Percentiles rank a stretch among this genome's conserved stretches.
Conservation (phyloP, 2,329 filamentous ascomycete genomes). For the Penicillium sp. region DNA sequence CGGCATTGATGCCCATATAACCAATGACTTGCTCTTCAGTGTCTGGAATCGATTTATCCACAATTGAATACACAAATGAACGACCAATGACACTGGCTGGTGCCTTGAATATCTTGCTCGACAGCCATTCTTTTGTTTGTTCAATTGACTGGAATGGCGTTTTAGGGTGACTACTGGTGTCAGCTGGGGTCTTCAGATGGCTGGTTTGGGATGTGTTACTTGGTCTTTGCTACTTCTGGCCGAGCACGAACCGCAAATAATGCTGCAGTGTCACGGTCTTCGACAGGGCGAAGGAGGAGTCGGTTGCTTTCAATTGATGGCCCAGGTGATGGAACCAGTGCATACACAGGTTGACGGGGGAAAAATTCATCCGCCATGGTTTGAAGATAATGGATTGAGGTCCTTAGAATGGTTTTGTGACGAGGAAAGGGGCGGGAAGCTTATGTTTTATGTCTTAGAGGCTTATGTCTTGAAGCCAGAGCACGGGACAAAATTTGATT, state of each 20-base stretch:
- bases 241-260: conserved; percentile 25
- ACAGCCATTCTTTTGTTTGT: conserved; percentile 26
- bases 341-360: conserved; percentile 14
- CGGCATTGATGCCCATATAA: conserved; percentile 23
- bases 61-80: conserved; percentile 22
- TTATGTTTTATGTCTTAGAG: background rate
- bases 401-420: too few relatives aligned
- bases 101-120: conserved; percentile 22
- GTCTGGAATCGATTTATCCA: conserved; percentile 19
- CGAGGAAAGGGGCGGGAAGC: background rate
- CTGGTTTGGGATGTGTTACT: conserved; percentile 8
- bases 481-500: background rate
- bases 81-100: conserved; percentile 19
- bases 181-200: background rate
- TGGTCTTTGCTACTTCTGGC: conserved; percentile 26
- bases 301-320: conserved; percentile 20
- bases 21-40: conserved; percentile 18
- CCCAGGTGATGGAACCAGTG: conserved; percentile 7
- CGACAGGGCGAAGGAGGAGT: conserved; percentile 23
- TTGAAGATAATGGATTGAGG: background rate
- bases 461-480: too few relatives aligned
- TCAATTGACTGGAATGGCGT: conserved; percentile 21
- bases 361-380: background rate
- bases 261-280: conserved; percentile 18
- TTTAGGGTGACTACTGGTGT: conserved; percentile 20